Evolutionary conservation across 768 basidiomycete genomes (phyloP), one percentile per base, ranked within the genome.

Genomic region (Boletus rufocinnamomeus): DNA sequence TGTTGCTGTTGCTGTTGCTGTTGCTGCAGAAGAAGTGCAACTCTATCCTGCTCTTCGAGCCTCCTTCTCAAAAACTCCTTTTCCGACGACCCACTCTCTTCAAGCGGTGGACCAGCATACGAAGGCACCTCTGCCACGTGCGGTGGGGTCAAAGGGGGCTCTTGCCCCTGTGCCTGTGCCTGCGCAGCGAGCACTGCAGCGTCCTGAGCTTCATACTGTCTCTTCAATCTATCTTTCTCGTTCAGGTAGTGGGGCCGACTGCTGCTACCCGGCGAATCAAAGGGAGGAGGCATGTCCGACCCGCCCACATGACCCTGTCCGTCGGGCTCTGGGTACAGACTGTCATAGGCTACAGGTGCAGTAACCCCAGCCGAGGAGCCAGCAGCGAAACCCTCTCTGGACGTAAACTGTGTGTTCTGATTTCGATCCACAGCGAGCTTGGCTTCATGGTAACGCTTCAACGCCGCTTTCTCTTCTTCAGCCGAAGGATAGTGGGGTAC

Each of bases 391-490:
- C 69, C 70, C 2, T 71, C 56, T 50, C 56, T 56, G 10, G 65
- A 52, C 17, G 60, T 67, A 27, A 64, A 71, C 53, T 73, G 70
- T 5, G 61, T 68, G 45, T 72, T 70, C 57, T 89, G 87, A 4
- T 78, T 82, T 21, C 83, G 79, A 44, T 84, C 83, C 17, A 91
- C 89, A 7, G 90, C 89, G 48, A 76, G 76, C 68, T 84, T 89
- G 0, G 90, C 90, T 51, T 89, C 83, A 32, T 87, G 79, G 67
- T 89, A 93, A 58, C 84, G 76, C 62, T 69, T 78, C 55, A 91
- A 67, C 25, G 86, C 86, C 3, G 82, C 87, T 67, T 92, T 92
- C 72, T 93, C 91, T 66, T 89, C 81, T 59, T 85, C 86, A 0
- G 89, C 89, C 21, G 84, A 82, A 35, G 75, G 72, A 64, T 84